These are phyloP conservation scores for Xylaria sp. DNA, from an alignment of 2,329 filamentous ascomycete species.

Conservation along the genomic window DNA sequence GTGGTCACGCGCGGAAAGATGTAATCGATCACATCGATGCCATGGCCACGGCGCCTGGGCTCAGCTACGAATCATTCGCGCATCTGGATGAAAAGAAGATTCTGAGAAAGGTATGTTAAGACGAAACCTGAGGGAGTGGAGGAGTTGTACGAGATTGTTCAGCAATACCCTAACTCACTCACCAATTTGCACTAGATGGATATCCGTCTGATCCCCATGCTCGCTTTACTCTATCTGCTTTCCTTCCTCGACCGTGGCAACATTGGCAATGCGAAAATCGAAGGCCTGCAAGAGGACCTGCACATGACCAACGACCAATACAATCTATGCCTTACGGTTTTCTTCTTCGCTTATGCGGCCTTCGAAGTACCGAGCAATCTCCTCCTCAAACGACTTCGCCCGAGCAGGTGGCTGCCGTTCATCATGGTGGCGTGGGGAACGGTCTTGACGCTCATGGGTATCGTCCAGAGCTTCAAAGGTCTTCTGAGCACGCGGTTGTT, in stretches of 20 bases:
- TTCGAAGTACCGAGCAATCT: constrained; percentile 84
- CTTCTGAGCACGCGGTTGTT: constrained; percentile 65
- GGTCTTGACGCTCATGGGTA: constrained; percentile 64
- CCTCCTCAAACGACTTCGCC: constrained; percentile 77
- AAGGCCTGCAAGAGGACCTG: constrained; percentile 63
- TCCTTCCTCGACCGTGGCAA: constrained; percentile 77
- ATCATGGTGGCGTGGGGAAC: constrained; percentile 73
- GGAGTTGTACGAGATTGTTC: not conserved
- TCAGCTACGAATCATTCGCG: constrained; percentile 48
- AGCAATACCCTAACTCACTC: constrained; percentile 8
- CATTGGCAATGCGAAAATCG: constrained; percentile 74
- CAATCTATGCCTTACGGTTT: constrained; percentile 75
- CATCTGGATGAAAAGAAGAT: constrained; percentile 68
- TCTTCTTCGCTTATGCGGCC: constrained; percentile 83
- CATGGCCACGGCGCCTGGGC: constrained; percentile 39
- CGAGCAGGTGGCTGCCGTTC: constrained; percentile 77
- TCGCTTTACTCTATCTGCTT: constrained; percentile 75
- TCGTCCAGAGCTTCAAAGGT: constrained; percentile 62
- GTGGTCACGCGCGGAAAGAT: constrained; percentile 31
- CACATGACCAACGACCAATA: constrained; percentile 74
- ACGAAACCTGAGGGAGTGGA: not conserved
- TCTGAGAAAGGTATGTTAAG: constrained; percentile 61
- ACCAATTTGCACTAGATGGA: constrained; percentile 57
- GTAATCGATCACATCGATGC: constrained; percentile 42
- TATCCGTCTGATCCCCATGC: constrained; percentile 65